phyloP scores from a whole-genome alignment of 163 green algal species.

The Volvox carteri region DNA sequence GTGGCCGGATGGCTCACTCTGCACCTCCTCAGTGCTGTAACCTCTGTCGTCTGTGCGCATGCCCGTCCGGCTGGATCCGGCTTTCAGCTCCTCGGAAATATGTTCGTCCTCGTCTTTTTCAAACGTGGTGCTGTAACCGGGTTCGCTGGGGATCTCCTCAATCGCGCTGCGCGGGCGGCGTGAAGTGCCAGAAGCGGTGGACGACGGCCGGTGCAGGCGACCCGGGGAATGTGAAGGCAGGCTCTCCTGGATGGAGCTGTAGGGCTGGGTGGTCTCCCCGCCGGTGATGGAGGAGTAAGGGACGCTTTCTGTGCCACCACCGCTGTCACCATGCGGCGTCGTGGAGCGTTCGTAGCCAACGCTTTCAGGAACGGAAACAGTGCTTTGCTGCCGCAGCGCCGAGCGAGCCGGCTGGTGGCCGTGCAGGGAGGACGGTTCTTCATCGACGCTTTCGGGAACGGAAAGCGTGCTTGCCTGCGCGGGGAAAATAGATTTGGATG shows the following conservation, averaged over 20 bases:
- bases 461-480: slow-evolving; percentile 34
- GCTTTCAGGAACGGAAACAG: slow-evolving; percentile 30
- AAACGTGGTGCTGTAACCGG: slow-evolving; percentile 29
- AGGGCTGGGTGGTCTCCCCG: not conserved
- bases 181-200: not conserved
- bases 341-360: slow-evolving; percentile 8
- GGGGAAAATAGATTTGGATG: no score
- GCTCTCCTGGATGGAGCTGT: slow-evolving; percentile 40
- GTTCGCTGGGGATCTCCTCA: slow-evolving; percentile 36
- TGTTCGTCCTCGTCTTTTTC: slow-evolving; percentile 34
- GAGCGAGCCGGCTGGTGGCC: not conserved
- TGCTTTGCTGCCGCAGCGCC: slow-evolving; percentile 5
- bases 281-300: slow-evolving; percentile 4
- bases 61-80: not conserved
- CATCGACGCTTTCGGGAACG: slow-evolving; percentile 34
- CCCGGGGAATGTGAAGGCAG: not conserved
- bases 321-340: slow-evolving; percentile 3
- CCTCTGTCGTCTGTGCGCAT: not conserved
- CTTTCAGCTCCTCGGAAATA: slow-evolving; percentile 20
- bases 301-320: not conserved
- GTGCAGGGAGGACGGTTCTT: not conserved
- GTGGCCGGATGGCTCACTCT: not conserved
- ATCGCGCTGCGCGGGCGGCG: not conserved
- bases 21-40: slow-evolving; percentile 6
- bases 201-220: not conserved